These are phyloP conservation scores for Cryphonectria naterciae DNA, from an alignment of 2,329 filamentous ascomycete species.

Conservation along the genomic window DNA sequence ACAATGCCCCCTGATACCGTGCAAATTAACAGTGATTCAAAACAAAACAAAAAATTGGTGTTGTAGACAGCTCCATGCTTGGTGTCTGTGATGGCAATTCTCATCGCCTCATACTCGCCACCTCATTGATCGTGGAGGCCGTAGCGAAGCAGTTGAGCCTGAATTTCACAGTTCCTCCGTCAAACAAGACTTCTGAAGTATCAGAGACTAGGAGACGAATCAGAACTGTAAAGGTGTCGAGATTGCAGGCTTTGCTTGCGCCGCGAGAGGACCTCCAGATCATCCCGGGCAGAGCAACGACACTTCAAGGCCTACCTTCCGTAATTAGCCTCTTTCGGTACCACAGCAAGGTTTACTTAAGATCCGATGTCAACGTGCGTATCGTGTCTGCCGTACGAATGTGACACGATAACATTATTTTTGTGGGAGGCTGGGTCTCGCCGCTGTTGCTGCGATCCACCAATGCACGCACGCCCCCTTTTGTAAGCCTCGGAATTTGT, in stretches of 20 bases:
- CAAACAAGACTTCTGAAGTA: too few species aligned
- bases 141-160: slow-evolving; percentile 30
- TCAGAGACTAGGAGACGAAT: too few species aligned
- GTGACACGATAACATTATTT: not conserved
- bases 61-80: not conserved
- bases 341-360: too few species aligned
- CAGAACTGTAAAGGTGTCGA: too few species aligned
- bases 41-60: not conserved
- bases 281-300: not conserved
- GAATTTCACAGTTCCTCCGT: too few species aligned
- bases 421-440: not conserved
- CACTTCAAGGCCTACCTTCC: not conserved
- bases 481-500: not conserved
- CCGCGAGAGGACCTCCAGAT: too few species aligned
- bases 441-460: not conserved
- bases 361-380: not conserved
- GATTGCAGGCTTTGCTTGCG: too few species aligned
- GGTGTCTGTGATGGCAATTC: slow-evolving; percentile 17
- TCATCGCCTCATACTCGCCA: slow-evolving; percentile 33
- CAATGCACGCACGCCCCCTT: not conserved
- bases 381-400: not conserved
- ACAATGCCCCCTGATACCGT: not conserved
- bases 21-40: not conserved
- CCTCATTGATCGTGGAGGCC: slow-evolving; percentile 34
- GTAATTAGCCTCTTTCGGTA: slow-evolving; percentile 28